A percentile compares a stretch with the other conserved stretches of the same genome.
phyloP scores from a whole-genome alignment of 2,329 filamentous ascomycete species.

The Pyrenophora teres region DNA sequence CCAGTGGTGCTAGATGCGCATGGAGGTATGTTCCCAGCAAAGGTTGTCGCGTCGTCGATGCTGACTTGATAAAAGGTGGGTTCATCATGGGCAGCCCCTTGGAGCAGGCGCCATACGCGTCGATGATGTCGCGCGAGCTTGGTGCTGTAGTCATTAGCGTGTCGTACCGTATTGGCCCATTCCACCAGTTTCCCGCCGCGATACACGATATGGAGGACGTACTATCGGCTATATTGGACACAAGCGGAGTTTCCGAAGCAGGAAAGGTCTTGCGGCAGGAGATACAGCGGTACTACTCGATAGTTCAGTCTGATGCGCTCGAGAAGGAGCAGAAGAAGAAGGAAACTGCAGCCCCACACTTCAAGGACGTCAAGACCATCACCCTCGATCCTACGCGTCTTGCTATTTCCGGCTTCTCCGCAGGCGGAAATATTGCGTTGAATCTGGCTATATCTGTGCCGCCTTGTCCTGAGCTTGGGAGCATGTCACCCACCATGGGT shows the following conservation, averaged over 20 bases:
- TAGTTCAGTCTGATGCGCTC: conserved; percentile 28
- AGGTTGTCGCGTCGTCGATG: no score
- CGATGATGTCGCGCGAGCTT: conserved; percentile 52
- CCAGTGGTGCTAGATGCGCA: conserved; percentile 50
- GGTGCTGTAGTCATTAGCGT: conserved; percentile 52
- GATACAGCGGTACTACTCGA: conserved; percentile 41
- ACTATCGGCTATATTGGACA: conserved; percentile 50
- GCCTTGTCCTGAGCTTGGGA: conserved; percentile 30
- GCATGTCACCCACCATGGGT: conserved; percentile 13
- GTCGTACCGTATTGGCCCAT: conserved; percentile 55
- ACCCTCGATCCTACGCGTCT: conserved; percentile 49
- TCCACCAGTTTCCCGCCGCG: conserved; percentile 54
- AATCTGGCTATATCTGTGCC: conserved; percentile 49
- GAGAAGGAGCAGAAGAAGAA: conserved; percentile 31
- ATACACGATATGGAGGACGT: conserved; percentile 56
- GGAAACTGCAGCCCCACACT: conserved; percentile 11
- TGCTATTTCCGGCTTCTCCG: conserved; percentile 52
- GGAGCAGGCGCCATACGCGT: conserved; percentile 54
- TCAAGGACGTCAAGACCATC: conserved; percentile 30
- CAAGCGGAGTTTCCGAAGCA: conserved; percentile 35
- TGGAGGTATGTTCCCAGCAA: not conserved
- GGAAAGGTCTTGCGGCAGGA: conserved; percentile 42
- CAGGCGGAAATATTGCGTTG: conserved; percentile 55
- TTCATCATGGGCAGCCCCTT: conserved; percentile 52
- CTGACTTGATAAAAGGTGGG: conserved; percentile 41